These are phyloP conservation scores for Saprolegnia diclina DNA, from an alignment of 352 stramenopile species.

Conservation along the genomic window DNA sequence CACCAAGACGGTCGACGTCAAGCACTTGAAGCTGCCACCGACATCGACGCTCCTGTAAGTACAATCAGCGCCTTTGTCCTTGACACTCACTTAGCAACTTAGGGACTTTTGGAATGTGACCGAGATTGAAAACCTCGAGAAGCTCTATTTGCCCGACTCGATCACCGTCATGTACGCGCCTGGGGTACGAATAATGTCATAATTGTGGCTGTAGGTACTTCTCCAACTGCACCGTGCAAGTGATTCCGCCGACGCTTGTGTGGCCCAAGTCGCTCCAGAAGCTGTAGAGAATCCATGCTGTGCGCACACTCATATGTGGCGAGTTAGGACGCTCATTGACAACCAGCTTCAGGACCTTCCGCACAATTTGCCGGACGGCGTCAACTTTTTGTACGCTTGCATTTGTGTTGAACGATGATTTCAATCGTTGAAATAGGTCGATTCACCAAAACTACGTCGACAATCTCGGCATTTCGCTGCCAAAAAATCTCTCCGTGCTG, in stretches of 20 bases:
- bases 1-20: neutral
- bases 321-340: slow-evolving; percentile 10
- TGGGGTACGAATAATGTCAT: no score
- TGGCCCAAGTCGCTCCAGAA: neutral
- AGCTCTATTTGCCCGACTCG: neutral
- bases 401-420: neutral
- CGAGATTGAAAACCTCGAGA: neutral
- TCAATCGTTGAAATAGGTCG: neutral
- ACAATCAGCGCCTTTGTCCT: neutral
- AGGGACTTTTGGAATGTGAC: slow-evolving; percentile 15
- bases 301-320: no score
- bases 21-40: neutral
- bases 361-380: neutral
- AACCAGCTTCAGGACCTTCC: slow-evolving; percentile 7
- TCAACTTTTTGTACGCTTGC: neutral
- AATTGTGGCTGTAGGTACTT: slow-evolving; percentile 1
- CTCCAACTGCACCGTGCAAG: slow-evolving; percentile 11
- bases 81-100: neutral
- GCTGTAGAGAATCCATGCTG: neutral
- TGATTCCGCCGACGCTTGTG: neutral
- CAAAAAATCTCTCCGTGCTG: neutral
- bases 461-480: slow-evolving; percentile 1
- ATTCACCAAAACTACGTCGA: slow-evolving; percentile 9
- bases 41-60: neutral
- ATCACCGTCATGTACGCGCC: neutral